These are phyloP conservation scores for Aspergillus homomorphus DNA, from an alignment of 495 filamentous ascomycete genomes.

Conservation along the genomic window DNA sequence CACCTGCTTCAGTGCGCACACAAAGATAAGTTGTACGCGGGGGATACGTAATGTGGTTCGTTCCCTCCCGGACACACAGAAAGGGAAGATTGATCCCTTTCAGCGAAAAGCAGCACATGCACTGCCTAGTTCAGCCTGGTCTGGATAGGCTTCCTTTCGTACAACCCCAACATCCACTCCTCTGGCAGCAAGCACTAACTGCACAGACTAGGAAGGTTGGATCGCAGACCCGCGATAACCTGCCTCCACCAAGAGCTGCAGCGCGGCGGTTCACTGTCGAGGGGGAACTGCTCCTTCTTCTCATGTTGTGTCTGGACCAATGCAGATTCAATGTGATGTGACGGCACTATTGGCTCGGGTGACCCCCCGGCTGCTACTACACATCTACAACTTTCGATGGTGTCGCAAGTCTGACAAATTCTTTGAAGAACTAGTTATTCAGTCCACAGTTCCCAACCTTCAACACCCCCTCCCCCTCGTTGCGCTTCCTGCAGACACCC, in stretches of 20 bases:
- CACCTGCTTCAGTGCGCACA: neutral
- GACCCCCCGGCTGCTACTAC: neutral
- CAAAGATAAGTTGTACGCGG: neutral
- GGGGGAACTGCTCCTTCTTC: neutral
- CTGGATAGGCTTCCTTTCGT: neutral
- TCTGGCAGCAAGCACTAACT: neutral
- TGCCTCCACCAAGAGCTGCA: neutral
- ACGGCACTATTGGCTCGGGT: conserved; percentile 10
- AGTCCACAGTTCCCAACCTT: neutral
- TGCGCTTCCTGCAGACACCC: neutral
- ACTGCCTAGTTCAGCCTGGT: neutral
- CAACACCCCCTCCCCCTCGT: neutral
- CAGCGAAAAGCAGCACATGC: neutral
- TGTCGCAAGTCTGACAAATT: conserved; percentile 10
- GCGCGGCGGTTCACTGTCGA: neutral
- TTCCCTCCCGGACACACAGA: too few species aligned
- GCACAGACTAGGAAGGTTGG: neutral
- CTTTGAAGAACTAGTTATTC: neutral
- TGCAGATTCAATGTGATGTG: conserved; percentile 13
- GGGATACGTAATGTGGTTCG: neutral
- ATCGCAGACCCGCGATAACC: neutral
- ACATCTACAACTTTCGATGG: neutral
- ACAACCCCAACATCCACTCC: neutral
- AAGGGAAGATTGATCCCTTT: too few species aligned
- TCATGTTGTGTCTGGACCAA: neutral